Base-by-base conservation (phyloP, 2,329 filamentous ascomycete species). In the Lasiodiplodia theobromae region DNA sequence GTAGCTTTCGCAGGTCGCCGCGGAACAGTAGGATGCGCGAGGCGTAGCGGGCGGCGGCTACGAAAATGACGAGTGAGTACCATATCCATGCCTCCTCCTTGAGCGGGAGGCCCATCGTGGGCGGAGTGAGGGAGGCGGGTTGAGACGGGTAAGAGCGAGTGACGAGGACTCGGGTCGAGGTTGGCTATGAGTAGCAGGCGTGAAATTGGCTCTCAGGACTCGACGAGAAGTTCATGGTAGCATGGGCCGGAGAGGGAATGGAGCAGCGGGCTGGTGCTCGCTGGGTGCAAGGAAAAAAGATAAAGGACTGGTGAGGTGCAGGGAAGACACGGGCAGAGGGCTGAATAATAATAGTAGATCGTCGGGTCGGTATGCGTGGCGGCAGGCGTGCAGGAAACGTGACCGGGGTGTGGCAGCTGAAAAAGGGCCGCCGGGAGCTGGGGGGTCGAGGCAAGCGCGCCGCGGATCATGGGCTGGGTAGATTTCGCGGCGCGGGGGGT, bases 81-180 rank as follows among this genome's bases (percentile, higher is more conserved):
- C 82, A 84, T 52, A 82, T 82, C 82, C 82, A 84, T 66, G 79
- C 81, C 73, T 84, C 82, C 51, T 79, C 76, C 31, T 75, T 75
- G 64, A 84, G 79, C n/a, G 58, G 40, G 16, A 60, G 28, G 67
- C 67, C 58, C 67, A 68, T 68, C 16, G 49, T 53, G 66, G 44
- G 56, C 34, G 23, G 34, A 38, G 56, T 7, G 49, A 25, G 31
- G 28, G 10, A 18, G 44, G 10, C 16, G 28, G 16, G 51, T n/a
- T 4, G 40, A 11, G 28, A 54, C 31, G 40, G 31, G 34, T 40
- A 40, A 18, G 56, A 58, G 51, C 31, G 54, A 60, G 31, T n/a
- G 47, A 34, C 54, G 18, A 56, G 37, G 56, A 44, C 28, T 58
- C 54, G 52, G 44, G 47, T 23, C 16, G 25, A 23, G 66, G 21